Evolutionary conservation across 2,329 filamentous ascomycete genomes (phyloP).

Genomic region (Xylariales sp.): DNA sequence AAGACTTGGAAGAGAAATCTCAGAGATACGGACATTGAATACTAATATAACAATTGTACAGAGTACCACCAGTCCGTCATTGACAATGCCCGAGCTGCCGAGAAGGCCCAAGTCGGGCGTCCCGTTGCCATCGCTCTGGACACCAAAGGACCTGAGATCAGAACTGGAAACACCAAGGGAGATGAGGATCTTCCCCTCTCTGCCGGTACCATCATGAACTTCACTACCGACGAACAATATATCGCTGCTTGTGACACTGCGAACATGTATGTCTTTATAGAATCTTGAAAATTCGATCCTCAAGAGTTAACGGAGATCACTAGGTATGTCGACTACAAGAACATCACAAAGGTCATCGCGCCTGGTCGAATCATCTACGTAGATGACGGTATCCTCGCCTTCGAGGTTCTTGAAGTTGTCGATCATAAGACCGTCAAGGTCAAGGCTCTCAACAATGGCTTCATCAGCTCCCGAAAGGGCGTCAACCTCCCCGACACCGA

Average conservation of each 20-base stretch:
- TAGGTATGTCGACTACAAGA: slow-evolving; percentile 99
- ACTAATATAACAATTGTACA: slow-evolving; percentile 15
- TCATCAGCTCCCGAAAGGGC: slow-evolving; percentile 98
- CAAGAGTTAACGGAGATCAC: slow-evolving; percentile 28
- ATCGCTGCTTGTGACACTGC: slow-evolving; percentile 83
- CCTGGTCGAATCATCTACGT: slow-evolving; percentile 95
- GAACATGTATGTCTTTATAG: slow-evolving; percentile 81
- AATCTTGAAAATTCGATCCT: slow-evolving; percentile 78
- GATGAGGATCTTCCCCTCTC: slow-evolving; percentile 91
- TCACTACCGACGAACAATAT: slow-evolving; percentile 96
- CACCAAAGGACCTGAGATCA: slow-evolving; percentile 73
- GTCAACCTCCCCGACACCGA: slow-evolving; percentile 99
- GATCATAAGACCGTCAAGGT: slow-evolving; percentile 91
- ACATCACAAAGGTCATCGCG: slow-evolving; percentile 98
- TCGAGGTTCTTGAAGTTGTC: slow-evolving; percentile 88
- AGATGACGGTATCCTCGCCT: slow-evolving; percentile 96
- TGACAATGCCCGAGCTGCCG: slow-evolving; percentile 90
- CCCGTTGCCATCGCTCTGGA: slow-evolving; percentile 95
- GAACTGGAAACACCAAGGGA: slow-evolving; percentile 76
- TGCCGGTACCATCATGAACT: slow-evolving; percentile 87
- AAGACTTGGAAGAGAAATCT: not conserved
- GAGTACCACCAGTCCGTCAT: slow-evolving; percentile 96
- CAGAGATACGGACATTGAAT: not conserved
- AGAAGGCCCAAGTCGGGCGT: slow-evolving; percentile 80
- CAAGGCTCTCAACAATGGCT: slow-evolving; percentile 94